These are phyloP conservation scores for Didymellaceae sp. DNA, from an alignment of 2,329 filamentous ascomycete species.

Conservation along the genomic window DNA sequence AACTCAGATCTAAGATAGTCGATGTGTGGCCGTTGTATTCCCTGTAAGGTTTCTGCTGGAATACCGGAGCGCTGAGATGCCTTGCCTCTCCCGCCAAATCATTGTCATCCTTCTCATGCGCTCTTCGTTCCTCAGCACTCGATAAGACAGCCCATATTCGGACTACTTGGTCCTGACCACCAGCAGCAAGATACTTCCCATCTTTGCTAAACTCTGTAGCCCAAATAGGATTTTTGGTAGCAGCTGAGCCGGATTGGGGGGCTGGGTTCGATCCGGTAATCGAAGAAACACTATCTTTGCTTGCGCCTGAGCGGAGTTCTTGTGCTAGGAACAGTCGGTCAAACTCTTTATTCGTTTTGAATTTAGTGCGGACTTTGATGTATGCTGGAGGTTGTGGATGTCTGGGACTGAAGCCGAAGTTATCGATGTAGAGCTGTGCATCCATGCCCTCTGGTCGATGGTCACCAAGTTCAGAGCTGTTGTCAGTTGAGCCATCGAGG, in stretches of 20 bases:
- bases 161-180: conserved; percentile 84
- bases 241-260: conserved; percentile 43
- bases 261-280: conserved; percentile 35
- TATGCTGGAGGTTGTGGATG: conserved; percentile 91
- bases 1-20: conserved; percentile 89
- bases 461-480: conserved; percentile 73
- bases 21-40: conserved; percentile 85
- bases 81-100: conserved; percentile 60
- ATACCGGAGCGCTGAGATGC: conserved; percentile 87
- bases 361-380: conserved; percentile 80
- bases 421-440: conserved; percentile 78
- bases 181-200: conserved; percentile 89
- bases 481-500: conserved; percentile 58
- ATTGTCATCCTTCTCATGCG: conserved; percentile 74
- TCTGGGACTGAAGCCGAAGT: conserved; percentile 78
- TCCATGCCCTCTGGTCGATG: conserved; percentile 79
- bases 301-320: conserved; percentile 71
- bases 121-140: conserved; percentile 76
- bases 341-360: conserved; percentile 83
- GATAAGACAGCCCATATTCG: conserved; percentile 89
- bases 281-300: conserved; percentile 39
- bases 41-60: conserved; percentile 75
- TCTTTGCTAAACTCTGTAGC: conserved; percentile 91
- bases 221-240: conserved; percentile 76
- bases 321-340: conserved; percentile 90